Evolutionary conservation across 805 yeast genomes (phyloP).

Genomic region (Hemisphaericaspora nanyangensis): DNA sequence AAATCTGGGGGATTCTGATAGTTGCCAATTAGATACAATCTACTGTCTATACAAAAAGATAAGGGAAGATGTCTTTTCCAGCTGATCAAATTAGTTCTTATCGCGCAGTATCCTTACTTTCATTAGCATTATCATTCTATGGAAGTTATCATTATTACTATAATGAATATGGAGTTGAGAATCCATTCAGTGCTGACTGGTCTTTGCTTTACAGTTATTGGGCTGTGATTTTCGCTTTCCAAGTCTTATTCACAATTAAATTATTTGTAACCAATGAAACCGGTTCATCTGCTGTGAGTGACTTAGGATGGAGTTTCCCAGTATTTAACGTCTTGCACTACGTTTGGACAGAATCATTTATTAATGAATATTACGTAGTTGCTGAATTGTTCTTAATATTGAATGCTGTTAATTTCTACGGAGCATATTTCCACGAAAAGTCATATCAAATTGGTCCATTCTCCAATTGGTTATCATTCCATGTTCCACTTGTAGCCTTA

Average conservation of each 20-base stretch:
- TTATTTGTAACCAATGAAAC: slow-evolving; percentile 32
- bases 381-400: slow-evolving; percentile 55
- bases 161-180: slow-evolving; percentile 46
- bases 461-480: slow-evolving; percentile 53
- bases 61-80: slow-evolving; percentile 5
- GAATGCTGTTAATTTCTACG: slow-evolving; percentile 57
- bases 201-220: slow-evolving; percentile 53
- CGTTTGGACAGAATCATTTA: slow-evolving; percentile 63
- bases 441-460: slow-evolving; percentile 54
- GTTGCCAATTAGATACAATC: too few species aligned
- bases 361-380: slow-evolving; percentile 52
- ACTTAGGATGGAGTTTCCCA: slow-evolving; percentile 60
- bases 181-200: slow-evolving; percentile 67
- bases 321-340: slow-evolving; percentile 57
- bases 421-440: slow-evolving; percentile 54
- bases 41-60: too few species aligned
- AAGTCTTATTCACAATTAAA: slow-evolving; percentile 47
- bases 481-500: slow-evolving; percentile 61
- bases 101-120: slow-evolving; percentile 45
- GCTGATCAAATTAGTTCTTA: slow-evolving; percentile 17
- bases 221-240: slow-evolving; percentile 51
- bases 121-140: slow-evolving; percentile 53
- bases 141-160: slow-evolving; percentile 39
- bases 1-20: too few species aligned
- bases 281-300: slow-evolving; percentile 3